Evolutionary conservation across 495 filamentous ascomycete genomes (phyloP), one percentile per base, ranked within the genome.

Genomic region (Neurospora sp.): DNA sequence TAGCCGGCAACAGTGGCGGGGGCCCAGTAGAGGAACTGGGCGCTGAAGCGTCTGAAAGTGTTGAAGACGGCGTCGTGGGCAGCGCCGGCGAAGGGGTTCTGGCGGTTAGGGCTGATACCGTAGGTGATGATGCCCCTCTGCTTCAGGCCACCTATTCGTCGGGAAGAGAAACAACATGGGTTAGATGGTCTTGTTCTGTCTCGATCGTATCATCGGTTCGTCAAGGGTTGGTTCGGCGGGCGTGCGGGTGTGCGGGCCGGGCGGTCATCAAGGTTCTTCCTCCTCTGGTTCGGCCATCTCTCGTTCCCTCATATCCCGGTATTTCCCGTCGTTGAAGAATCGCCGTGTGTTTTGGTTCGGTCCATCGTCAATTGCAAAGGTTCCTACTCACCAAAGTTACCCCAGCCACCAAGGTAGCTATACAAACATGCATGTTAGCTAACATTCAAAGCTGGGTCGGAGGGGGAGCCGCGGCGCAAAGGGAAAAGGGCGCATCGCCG

Each of bases 341-440:
- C 40, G 27, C 39, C 38, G 40, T 73, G 27, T 45, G 70, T 20
- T 39, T 42, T 12, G 68, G 35, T 6, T 68, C 38, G 70, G 14
- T 59, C 47, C 42, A 68, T 40, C 42, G 53, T 39, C 37, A 31
- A 44, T 10, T 39, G 69, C 22, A 31, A n/a, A 44, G 37, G 31
- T 37, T 31, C 73, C 71, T 73, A 89, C 89, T 84, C 89, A 96
- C 93, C 95, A 73, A 98, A 82, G 78, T 85, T 85, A 77, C 95
- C 95, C 95, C 94, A 98, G 80, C 79, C 80, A 78, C 95, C 96
- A 68, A 97, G 83, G 82, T 85, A 98, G 73, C 94, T 97, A 79
- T 77, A 74, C n/a, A 76, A n/a, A 77, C 10, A 65, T 65, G 27
- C 53, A 18, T 71, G 77, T 85, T 68, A 83, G 80, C 72, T 75